phyloP scores from a whole-genome alignment of 1,284 basidiomycete genomes.

The Psilocybe mexicana region DNA sequence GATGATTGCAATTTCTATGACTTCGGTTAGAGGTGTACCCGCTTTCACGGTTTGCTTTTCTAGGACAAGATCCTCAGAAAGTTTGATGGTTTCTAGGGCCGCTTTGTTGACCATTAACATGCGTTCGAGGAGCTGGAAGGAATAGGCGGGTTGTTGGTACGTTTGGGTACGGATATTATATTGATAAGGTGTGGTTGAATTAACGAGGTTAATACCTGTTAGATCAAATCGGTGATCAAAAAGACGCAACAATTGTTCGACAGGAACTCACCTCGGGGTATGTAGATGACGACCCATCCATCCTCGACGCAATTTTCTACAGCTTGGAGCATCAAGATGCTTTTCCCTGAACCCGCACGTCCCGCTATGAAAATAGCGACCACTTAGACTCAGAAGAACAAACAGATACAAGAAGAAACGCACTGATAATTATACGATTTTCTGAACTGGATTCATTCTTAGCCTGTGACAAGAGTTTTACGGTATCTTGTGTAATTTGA shows the following conservation, averaged over 20 bases:
- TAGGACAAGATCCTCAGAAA: slow-evolving; percentile 42
- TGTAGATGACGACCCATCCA: slow-evolving; percentile 86
- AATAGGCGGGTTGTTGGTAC: slow-evolving; percentile 76
- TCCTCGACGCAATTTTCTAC: slow-evolving; percentile 72
- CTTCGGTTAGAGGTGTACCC: slow-evolving; percentile 54
- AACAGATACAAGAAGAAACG: slow-evolving; percentile 23
- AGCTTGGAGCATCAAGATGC: slow-evolving; percentile 78
- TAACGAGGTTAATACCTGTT: slow-evolving; percentile 69
- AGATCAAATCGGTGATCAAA: neutral
- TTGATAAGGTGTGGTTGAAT: slow-evolving; percentile 74
- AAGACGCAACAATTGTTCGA: neutral
- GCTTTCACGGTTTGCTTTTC: slow-evolving; percentile 46
- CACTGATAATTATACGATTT: slow-evolving; percentile 63
- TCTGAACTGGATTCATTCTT: slow-evolving; percentile 41
- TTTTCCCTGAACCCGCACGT: slow-evolving; percentile 82
- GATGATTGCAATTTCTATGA: slow-evolving; percentile 60
- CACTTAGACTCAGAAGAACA: slow-evolving; percentile 8
- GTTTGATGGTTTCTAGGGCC: slow-evolving; percentile 41
- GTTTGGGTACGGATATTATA: slow-evolving; percentile 79
- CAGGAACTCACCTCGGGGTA: slow-evolving; percentile 69
- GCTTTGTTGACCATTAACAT: slow-evolving; percentile 55
- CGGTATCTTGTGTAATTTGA: slow-evolving; percentile 54
- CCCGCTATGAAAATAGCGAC: slow-evolving; percentile 54
- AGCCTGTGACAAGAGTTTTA: slow-evolving; percentile 52
- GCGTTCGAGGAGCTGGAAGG: slow-evolving; percentile 61